Conservation (phyloP, 495 filamentous ascomycete genomes). For the Annulohypoxylon stygium region DNA sequence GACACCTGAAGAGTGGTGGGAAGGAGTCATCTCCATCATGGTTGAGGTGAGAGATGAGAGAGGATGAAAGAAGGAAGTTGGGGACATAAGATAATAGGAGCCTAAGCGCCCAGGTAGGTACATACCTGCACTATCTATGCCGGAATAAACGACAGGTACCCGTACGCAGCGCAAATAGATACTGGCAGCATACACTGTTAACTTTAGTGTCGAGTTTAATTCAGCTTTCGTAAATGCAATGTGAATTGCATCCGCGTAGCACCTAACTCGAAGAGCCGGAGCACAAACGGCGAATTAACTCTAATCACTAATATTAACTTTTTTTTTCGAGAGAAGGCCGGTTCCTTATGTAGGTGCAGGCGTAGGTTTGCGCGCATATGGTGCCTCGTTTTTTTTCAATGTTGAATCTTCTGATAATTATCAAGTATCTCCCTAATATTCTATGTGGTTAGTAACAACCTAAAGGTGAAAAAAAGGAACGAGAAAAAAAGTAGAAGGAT, state of each 20-base stretch:
- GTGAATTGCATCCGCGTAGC: neutral
- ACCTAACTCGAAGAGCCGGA: neutral
- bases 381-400: no score
- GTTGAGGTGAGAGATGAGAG: neutral
- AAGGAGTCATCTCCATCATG: neutral
- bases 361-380: no score
- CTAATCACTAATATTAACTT: no score
- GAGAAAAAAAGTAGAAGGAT: no score
- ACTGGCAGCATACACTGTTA: neutral
- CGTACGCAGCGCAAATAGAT: neutral
- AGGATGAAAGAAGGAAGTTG: neutral
- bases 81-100: neutral
- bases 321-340: no score
- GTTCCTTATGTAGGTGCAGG: no score
- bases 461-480: no score
- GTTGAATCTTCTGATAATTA: no score
- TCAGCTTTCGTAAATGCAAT: neutral
- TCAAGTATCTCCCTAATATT: no score
- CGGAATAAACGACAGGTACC: neutral
- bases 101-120: neutral
- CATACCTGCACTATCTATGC: neutral
- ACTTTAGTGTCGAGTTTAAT: neutral
- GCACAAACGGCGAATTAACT: neutral
- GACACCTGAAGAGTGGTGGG: neutral
- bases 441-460: no score